phyloP scores from a whole-genome alignment of 2,329 filamentous ascomycete species.

The Cryphonectria parasitica region DNA sequence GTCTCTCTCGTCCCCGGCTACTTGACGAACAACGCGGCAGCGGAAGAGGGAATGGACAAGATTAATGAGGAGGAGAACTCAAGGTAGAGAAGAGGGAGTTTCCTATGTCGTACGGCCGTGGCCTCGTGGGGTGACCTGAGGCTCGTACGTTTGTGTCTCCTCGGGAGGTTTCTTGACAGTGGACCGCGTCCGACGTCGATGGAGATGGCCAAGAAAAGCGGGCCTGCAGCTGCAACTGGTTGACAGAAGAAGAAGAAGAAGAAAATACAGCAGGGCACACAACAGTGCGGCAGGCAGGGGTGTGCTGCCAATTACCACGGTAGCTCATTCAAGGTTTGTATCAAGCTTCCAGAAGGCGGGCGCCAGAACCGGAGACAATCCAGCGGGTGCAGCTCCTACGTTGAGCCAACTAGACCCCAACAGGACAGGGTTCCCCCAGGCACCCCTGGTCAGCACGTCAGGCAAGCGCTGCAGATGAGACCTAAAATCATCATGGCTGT shows the following conservation, averaged over 20 bases:
- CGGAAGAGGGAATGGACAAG: neutral
- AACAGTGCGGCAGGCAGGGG: neutral
- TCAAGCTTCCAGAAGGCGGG: neutral
- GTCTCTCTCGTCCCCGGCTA: neutral
- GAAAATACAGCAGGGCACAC: neutral
- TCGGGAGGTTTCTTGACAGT: slow-evolving; percentile 14
- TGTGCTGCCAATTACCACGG: neutral
- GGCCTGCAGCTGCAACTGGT: neutral
- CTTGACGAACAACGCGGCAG: neutral
- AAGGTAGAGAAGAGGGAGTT: neutral
- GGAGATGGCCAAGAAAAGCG: slow-evolving; percentile 12
- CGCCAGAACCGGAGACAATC: neutral
- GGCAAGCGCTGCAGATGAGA: neutral
- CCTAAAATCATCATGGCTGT: slow-evolving; percentile 19
- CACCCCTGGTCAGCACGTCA: neutral
- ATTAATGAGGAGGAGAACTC: neutral
- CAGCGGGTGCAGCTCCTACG: neutral
- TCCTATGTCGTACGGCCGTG: slow-evolving; percentile 21
- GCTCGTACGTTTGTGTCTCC: slow-evolving; percentile 19
- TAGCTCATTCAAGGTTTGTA: neutral
- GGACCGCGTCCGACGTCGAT: slow-evolving; percentile 18
- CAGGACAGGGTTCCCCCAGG: neutral
- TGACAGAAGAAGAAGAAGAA: neutral
- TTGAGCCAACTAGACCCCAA: neutral
- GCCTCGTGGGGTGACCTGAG: slow-evolving; percentile 15